Percentiles rank a stretch among this genome's conserved stretches.
Conservation (phyloP, 2,329 filamentous ascomycete species). For the Colletotrichum brevisporum region DNA sequence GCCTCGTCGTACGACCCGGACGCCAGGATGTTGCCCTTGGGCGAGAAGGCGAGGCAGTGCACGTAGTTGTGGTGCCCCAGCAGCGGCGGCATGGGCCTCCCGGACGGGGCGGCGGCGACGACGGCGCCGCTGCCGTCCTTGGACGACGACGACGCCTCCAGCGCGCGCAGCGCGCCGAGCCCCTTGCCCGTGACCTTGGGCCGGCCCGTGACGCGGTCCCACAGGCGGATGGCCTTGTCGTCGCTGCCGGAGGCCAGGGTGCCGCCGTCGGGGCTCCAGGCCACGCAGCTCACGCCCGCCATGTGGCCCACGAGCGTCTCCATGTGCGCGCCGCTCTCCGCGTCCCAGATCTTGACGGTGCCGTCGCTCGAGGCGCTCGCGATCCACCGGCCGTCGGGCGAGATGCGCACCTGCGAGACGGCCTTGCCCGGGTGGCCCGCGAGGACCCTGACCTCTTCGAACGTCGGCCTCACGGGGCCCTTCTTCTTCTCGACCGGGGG, state of each 20-base stretch:
- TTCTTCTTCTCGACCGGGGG: constrained; percentile 42
- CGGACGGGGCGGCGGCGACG: constrained; percentile 10
- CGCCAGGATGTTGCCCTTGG: constrained; percentile 96
- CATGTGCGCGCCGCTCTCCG: constrained; percentile 81
- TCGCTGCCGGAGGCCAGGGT: constrained; percentile 93
- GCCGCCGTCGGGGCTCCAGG: constrained; percentile 93
- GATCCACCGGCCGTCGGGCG: constrained; percentile 90
- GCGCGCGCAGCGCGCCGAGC: constrained; percentile 37
- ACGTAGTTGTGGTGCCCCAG: constrained; percentile 97
- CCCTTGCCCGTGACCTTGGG: constrained; percentile 63
- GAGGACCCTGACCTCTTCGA: constrained; percentile 67
- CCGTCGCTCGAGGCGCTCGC: constrained; percentile 92
- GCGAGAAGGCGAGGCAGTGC: constrained; percentile 94
- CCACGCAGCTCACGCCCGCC: constrained; percentile 90
- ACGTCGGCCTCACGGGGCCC: constrained; percentile 33
- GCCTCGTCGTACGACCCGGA: constrained; percentile 98
- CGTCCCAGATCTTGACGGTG: constrained; percentile 93
- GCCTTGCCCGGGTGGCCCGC: constrained; percentile 80
- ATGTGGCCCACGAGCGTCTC: constrained; percentile 95
- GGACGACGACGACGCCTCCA: not conserved
- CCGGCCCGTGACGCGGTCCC: constrained; percentile 79
- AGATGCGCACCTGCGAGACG: constrained; percentile 90
- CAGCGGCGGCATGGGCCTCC: constrained; percentile 67
- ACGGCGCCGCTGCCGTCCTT: constrained; percentile 31
- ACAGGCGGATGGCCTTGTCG: constrained; percentile 95